Base-by-base conservation (phyloP, 306 rosid species). In the Vigna nakashimae region DNA sequence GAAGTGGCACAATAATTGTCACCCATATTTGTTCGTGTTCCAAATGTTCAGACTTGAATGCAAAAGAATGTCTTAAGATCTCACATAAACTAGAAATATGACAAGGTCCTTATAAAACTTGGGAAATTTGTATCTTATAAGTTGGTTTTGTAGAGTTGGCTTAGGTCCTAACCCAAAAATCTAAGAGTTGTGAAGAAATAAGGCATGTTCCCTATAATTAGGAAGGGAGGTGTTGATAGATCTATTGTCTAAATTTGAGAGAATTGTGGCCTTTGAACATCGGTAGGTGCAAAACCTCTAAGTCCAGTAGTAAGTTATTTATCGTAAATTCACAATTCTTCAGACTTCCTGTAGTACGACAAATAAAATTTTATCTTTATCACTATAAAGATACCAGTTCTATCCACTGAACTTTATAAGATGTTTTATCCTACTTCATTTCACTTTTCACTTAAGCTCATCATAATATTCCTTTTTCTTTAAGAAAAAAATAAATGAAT, bases 401-500 rank as follows among this genome's bases (percentile, higher is more conserved):
- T 26, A 58, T 24, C 17, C 42, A 63, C 72, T 36, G 49, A 38
- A 49, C 14, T 12, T 32, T 9, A 2, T 7, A 51, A 64, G 36
- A 34, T 63, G 38, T 50, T 30, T 16, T 40, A 32, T 53, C n/a
- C 60, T 73, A 68, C 15, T 9, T 64, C 53, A 40, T n/a, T 63
- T 28, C 48, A 65, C 38, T 63, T 52, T 42, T 73, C 65, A 40
- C 51, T 51, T 36, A 16, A 6, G 34, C 24, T 22, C 22, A 14
- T 79, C 6, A 62, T 16, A 30, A 36, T 71, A 42, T 1, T 38
- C 51, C 11, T 34, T 53, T 53, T 50, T 22, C 57, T 15, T 59
- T 51, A 9, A 79, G 48, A 30, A 43, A 30, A 58, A 30, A 30
- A 30, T 30, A 3, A 79, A 71, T 38, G 30, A 70, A 79, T 51